Conservation (phyloP, 139 green algal genomes). For the Bryopsis sp. region DNA sequence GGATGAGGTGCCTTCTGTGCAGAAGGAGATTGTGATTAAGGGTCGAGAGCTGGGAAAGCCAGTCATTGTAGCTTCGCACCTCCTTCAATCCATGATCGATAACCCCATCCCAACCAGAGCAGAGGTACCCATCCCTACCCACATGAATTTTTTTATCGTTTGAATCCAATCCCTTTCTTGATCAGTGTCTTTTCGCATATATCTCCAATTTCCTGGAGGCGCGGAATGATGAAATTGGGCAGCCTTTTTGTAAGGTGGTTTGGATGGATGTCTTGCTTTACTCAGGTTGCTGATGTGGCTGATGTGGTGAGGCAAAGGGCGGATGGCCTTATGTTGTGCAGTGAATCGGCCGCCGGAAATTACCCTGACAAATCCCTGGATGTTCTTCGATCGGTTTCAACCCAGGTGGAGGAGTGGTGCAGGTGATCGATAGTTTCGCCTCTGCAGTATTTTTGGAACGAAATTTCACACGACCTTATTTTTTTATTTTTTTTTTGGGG, state of each 20-base stretch:
- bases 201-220: too few species aligned
- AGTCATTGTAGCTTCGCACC: constrained; percentile 73
- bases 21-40: constrained; percentile 68
- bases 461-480: too few species aligned
- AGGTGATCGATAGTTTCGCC: background rate
- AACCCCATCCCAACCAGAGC: constrained; percentile 70
- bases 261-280: background rate
- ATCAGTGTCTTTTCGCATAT: background rate
- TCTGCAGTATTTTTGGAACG: background rate
- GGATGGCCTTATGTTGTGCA: constrained; percentile 77
- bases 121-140: constrained; percentile 53
- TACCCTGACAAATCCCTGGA: constrained; percentile 65
- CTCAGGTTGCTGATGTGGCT: constrained; percentile 66
- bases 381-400: constrained; percentile 54
- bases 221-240: too few species aligned
- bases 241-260: too few species aligned
- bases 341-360: constrained; percentile 64
- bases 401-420: constrained; percentile 27
- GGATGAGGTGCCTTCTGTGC: constrained; percentile 70
- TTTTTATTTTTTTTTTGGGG: too few species aligned
- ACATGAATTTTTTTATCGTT: too few species aligned
- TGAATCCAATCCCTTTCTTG: background rate
- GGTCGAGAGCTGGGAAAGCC: constrained; percentile 48
- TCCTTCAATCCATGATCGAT: constrained; percentile 75
- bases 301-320: constrained; percentile 70